phyloP scores from a whole-genome alignment of 2,329 filamentous ascomycete species.

The Epicoccum nigrum region DNA sequence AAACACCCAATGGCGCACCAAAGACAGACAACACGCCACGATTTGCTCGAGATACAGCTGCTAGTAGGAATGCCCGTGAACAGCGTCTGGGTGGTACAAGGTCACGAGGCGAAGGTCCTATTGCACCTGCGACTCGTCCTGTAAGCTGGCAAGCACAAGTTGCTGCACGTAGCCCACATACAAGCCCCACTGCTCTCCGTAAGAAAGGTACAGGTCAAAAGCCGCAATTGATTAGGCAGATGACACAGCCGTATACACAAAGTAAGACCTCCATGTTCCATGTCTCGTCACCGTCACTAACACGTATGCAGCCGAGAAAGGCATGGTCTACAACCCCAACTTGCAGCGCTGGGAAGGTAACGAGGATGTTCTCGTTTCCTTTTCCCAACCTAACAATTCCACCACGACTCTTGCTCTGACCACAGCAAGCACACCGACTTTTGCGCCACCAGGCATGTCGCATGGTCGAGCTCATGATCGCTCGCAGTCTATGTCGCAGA shows the following conservation, averaged over 20 bases:
- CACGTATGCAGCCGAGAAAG: slow-evolving; percentile 72
- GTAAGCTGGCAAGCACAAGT: slow-evolving; percentile 66
- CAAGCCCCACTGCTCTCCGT: slow-evolving; percentile 56
- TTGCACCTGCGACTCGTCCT: slow-evolving; percentile 54
- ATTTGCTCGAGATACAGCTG: slow-evolving; percentile 71
- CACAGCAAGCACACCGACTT: slow-evolving; percentile 49
- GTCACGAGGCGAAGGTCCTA: slow-evolving; percentile 55
- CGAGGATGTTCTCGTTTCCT: slow-evolving; percentile 80
- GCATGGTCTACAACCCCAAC: slow-evolving; percentile 92
- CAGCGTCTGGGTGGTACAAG: slow-evolving; percentile 58
- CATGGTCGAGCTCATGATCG: slow-evolving; percentile 41
- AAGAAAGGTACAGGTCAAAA: slow-evolving; percentile 66
- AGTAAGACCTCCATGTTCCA: slow-evolving; percentile 61
- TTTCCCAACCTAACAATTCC: slow-evolving; percentile 63
- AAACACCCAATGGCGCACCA: slow-evolving; percentile 62
- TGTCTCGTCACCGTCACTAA: slow-evolving; percentile 16
- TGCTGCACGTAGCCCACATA: slow-evolving; percentile 57
- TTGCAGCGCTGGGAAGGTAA: slow-evolving; percentile 96
- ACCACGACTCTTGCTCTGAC: slow-evolving; percentile 50
- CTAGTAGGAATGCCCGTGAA: slow-evolving; percentile 68
- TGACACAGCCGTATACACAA: slow-evolving; percentile 78
- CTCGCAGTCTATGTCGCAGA: slow-evolving; percentile 53
- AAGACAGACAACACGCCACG: slow-evolving; percentile 62
- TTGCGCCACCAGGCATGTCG: slow-evolving; percentile 41
- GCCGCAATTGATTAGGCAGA: slow-evolving; percentile 87